These are phyloP conservation scores for Candida boidinii DNA, from an alignment of 805 yeast species.

Conservation along the genomic window DNA sequence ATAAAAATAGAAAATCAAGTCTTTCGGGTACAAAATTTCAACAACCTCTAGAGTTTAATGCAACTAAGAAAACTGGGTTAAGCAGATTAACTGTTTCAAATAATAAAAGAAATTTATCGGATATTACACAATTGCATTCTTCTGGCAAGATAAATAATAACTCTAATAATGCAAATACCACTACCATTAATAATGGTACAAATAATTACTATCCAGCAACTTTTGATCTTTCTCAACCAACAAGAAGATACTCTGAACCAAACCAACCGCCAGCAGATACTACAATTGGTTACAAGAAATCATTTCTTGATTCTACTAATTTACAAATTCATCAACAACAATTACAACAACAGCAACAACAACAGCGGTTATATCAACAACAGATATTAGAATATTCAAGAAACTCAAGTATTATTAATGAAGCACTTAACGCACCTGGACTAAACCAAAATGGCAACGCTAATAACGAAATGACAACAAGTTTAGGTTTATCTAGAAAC, in stretches of 20 bases:
- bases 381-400: neutral
- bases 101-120: neutral
- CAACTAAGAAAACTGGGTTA: neutral
- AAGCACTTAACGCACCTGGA: no score
- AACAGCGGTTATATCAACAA: neutral
- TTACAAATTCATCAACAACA: neutral
- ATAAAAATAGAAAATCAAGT: neutral
- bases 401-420: neutral
- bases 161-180: neutral
- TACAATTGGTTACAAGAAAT: constrained; percentile 1
- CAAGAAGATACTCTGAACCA: constrained; percentile 24
- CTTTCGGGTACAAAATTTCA: neutral
- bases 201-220: constrained; percentile 31
- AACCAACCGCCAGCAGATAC: constrained; percentile 5
- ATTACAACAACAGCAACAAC: neutral
- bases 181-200: neutral
- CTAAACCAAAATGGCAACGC: no score
- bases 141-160: neutral
- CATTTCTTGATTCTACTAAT: no score
- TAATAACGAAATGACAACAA: no score
- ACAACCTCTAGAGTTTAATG: neutral
- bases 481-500: no score
- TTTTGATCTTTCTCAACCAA: constrained; percentile 34
- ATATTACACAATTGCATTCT: no score
- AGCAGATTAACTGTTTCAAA: neutral